Conservation (phyloP, 306 rosid genomes). For the Spatholobus suberectus region DNA sequence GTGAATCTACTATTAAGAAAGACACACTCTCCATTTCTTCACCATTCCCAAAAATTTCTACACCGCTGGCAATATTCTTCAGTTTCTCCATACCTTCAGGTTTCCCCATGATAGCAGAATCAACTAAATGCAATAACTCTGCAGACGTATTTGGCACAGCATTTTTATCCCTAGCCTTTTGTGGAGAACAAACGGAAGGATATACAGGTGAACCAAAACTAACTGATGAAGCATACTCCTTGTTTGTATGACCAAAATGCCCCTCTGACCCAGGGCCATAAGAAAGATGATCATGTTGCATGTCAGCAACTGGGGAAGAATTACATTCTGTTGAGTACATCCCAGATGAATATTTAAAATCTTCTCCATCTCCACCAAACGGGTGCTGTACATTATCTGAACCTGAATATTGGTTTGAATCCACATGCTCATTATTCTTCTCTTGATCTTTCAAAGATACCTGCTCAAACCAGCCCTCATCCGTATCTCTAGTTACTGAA, state of each 20-base stretch:
- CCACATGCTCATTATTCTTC: conserved; percentile 49
- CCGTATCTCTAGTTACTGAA: conserved; percentile 42
- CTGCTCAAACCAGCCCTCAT: conserved; percentile 70
- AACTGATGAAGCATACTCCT: conserved; percentile 56
- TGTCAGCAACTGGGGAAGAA: conserved; percentile 56
- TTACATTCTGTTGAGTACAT: conserved; percentile 47
- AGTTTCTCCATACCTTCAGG: conserved; percentile 87
- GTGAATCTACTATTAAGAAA: conserved; percentile 87
- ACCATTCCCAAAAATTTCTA: conserved; percentile 71
- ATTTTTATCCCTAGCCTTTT: conserved; percentile 65
- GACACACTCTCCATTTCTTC: conserved; percentile 78
- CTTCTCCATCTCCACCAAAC: conserved; percentile 56
- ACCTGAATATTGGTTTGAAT: conserved; percentile 52
- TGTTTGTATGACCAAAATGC: conserved; percentile 48
- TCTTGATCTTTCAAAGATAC: conserved; percentile 73
- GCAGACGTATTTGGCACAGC: conserved; percentile 76
- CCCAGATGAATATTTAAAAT: conserved; percentile 52
- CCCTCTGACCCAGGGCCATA: conserved; percentile 56
- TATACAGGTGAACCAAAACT: conserved; percentile 67
- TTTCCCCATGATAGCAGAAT: conserved; percentile 99
- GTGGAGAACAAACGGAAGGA: conserved; percentile 71
- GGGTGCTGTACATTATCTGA: conserved; percentile 58
- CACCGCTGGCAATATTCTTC: conserved; percentile 88
- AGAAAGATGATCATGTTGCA: conserved; percentile 53
- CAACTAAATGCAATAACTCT: conserved; percentile 91